Base-by-base conservation (phyloP, 495 filamentous ascomycete genomes). In the Pseudoneurospora amorphoporcata region DNA sequence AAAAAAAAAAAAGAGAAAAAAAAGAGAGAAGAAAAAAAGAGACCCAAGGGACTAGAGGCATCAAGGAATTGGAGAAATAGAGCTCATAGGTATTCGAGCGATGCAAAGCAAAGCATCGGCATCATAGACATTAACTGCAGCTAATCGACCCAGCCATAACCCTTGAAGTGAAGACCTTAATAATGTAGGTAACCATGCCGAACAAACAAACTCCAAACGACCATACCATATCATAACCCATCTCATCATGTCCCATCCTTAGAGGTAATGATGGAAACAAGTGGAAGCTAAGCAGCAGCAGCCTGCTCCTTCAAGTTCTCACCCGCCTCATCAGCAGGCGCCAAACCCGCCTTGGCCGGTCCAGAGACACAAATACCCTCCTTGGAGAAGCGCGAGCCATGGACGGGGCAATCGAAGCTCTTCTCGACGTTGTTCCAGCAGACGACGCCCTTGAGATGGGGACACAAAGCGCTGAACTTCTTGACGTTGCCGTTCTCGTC, bases 391-490 rank as follows among this genome's bases (percentile, higher is more conserved):
- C 88, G 81, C 73, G 84, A 87, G 0, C 86, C 87, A 74, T 90
- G 87, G 0, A 89, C 83, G 0, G 82, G 82, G 69, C 83, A 84
- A 73, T 88, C 87, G 81, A 86, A 88, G 70, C 83, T 84, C 81
- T 86, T 87, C 79, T 89, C 87, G 0, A 78, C 78, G 1, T 73
- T 65, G 70, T 89, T 89, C 87, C 87, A 89, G 70, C 83, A 85
- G 1, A 89, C 79, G 0, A 89, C 83, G 2, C 86, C 87, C 69
- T 85, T 79, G 75, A 89, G 69, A 77, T 89, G 87, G 41, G 88
- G 87, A 74, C 87, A 90, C 2, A 89, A 45, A 0, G 87, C 88
- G 38, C 82, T 86, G 75, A 85, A 85, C 72, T 81, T 82, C 40
- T 79, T 79, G 17, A 84, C 80, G 29, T 84, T 80, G 9, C 87